Evolutionary conservation across 257 asterid species (phyloP), one percentile per base, ranked within the genome.

Genomic region (Agastache rugosa): DNA sequence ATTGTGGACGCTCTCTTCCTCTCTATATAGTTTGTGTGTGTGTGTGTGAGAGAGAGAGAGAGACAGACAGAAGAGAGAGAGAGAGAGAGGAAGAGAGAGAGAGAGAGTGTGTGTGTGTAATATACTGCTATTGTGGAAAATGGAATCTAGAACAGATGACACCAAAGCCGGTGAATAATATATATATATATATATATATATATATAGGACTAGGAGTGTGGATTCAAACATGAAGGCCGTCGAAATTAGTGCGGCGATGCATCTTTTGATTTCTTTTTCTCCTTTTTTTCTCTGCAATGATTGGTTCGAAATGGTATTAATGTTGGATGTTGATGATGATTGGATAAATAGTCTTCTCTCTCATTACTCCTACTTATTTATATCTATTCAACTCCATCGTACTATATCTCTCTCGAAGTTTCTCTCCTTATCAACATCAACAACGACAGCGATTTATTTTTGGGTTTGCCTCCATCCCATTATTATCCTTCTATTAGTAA

Each of bases 271-370:
- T 25, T 31, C 37, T 29, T 4, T 29, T 29, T 29, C 0, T 4
- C 4, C 3, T 4, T 29, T 29, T 29, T 4, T 3, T 5, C n/a
- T 29, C 0, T 29, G 44, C 44, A 60, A 60, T 60, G 66, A 60
- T 60, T 60, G 48, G 61, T 59, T 60, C 62, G 34, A 29, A 29
- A 29, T 35, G 64, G 34, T 44, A 35, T 56, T 56, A 8, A 47
- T 62, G 37, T 9, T 12, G 15, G 56, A 44, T 45, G 22, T 7
- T 31, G 37, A 72, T 61, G n/a, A n/a, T n/a, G 70, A 72, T n/a
- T 60, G 69, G 47, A 44, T 35, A 72, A n/a, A 44, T 60, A 47
- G 23, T 27, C 51, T 47, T 44, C 29, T 72, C 11, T 44, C 61
- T 27, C 8, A 29, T 29, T 10, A 9, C 45, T 54, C 50, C 50